Conservation (phyloP, 495 filamentous ascomycete genomes). For the Podospora didyma region DNA sequence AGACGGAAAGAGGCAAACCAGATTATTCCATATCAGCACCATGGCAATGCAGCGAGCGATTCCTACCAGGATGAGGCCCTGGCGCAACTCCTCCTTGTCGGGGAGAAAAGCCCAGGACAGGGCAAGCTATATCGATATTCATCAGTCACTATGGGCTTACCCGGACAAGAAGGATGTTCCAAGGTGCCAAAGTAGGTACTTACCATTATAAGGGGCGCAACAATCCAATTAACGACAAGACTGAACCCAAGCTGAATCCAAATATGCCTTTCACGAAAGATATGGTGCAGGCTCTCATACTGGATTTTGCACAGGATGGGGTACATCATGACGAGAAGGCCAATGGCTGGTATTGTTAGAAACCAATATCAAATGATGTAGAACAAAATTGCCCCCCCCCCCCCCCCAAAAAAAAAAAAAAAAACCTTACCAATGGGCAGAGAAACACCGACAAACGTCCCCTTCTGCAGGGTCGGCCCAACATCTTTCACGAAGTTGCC, state of each 20-base stretch:
- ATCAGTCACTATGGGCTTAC: neutral
- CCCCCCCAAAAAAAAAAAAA: neutral
- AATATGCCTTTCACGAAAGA: slow-evolving; percentile 56
- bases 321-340: slow-evolving; percentile 92
- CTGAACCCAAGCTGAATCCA: slow-evolving; percentile 82
- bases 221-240: slow-evolving; percentile 79
- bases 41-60: slow-evolving; percentile 80
- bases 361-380: no score
- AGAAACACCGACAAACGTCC: slow-evolving; percentile 69
- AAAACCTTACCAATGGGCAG: slow-evolving; percentile 64
- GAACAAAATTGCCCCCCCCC: no score
- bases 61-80: slow-evolving; percentile 74
- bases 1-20: slow-evolving; percentile 27
- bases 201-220: slow-evolving; percentile 90
- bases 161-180: neutral
- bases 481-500: slow-evolving; percentile 71
- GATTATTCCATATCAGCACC: slow-evolving; percentile 39
- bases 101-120: slow-evolving; percentile 83
- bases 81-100: slow-evolving; percentile 61
- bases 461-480: slow-evolving; percentile 60
- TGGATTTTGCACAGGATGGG: slow-evolving; percentile 91
- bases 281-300: slow-evolving; percentile 70
- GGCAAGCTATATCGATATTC: slow-evolving; percentile 44
- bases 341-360: slow-evolving; percentile 54
- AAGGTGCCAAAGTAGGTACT: slow-evolving; percentile 7